A percentile compares a stretch with the other conserved stretches of the same genome.
Conservation (phyloP, 352 stramenopile genomes). For the Globisporangium apiculatum region DNA sequence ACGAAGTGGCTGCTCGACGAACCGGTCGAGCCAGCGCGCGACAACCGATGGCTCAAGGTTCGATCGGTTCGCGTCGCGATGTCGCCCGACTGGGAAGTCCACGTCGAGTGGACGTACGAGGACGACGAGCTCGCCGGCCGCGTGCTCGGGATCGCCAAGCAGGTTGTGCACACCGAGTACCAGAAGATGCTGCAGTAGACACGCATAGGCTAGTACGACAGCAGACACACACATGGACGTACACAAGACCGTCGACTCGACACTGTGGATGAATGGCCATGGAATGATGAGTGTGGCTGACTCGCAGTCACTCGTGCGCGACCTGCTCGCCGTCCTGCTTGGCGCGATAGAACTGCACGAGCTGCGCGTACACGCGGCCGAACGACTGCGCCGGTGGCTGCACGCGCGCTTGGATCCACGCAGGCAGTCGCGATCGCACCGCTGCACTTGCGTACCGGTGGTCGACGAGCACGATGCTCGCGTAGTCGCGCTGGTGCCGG, state of each 20-base stretch:
- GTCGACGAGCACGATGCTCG: slow-evolving; percentile 95
- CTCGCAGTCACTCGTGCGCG: too few relatives aligned
- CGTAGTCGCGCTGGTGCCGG: slow-evolving; percentile 96
- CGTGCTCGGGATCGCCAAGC: slow-evolving; percentile 76
- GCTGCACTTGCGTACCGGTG: slow-evolving; percentile 81
- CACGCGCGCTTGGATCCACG: slow-evolving; percentile 80
- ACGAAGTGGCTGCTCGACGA: slow-evolving; percentile 62
- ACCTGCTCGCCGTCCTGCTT: slow-evolving; percentile 22
- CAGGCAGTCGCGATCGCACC: slow-evolving; percentile 59
- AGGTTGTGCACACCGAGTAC: slow-evolving; percentile 67
- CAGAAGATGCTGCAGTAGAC: slow-evolving; percentile 25
- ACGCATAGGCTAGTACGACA: not conserved
- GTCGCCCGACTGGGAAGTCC: slow-evolving; percentile 70
- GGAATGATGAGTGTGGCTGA: too few relatives aligned
- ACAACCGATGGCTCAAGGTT: slow-evolving; percentile 71
- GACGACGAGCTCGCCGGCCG: slow-evolving; percentile 80
- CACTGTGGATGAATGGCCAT: too few relatives aligned
- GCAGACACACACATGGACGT: too few relatives aligned
- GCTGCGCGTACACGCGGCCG: slow-evolving; percentile 59
- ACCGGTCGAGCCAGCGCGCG: slow-evolving; percentile 39
- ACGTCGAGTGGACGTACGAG: slow-evolving; percentile 80
- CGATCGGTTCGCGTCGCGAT: slow-evolving; percentile 57
- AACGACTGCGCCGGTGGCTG: slow-evolving; percentile 51
- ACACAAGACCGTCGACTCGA: too few relatives aligned
- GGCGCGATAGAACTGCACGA: slow-evolving; percentile 71